These are phyloP conservation scores for Penicillium sp. DNA, from an alignment of 2,329 filamentous ascomycete species.

Conservation along the genomic window DNA sequence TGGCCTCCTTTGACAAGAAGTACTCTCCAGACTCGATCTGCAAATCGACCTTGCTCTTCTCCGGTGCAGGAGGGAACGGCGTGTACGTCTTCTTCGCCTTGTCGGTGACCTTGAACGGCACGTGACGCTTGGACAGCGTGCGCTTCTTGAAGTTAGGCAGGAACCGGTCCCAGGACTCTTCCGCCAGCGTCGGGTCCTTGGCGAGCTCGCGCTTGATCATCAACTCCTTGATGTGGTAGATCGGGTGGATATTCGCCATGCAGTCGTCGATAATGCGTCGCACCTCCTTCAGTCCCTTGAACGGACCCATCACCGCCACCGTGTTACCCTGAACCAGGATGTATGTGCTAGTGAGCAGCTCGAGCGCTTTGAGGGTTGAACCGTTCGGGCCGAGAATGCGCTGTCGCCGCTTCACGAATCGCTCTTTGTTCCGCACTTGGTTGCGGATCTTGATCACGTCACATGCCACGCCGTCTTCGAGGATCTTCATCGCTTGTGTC, in stretches of 20 bases:
- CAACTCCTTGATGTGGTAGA: constrained; percentile 91
- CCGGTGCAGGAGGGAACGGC: constrained; percentile 90
- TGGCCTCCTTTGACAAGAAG: constrained; percentile 88
- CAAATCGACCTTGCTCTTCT: constrained; percentile 98
- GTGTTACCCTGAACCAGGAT: constrained; percentile 97
- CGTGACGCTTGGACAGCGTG: constrained; percentile 76
- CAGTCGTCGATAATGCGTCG: constrained; percentile 88
- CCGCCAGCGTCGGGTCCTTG: constrained; percentile 80
- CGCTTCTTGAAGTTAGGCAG: constrained; percentile 96
- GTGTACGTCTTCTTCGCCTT: constrained; percentile 95
- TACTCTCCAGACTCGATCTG: constrained; percentile 99
- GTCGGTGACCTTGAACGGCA: constrained; percentile 82
- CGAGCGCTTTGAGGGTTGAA: constrained; percentile 88
- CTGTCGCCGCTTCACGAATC: constrained; percentile 92
- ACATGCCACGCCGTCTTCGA: constrained; percentile 86
- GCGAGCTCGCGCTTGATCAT: constrained; percentile 92
- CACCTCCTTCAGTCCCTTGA: constrained; percentile 89
- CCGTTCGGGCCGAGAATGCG: constrained; percentile 88
- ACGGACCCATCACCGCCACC: constrained; percentile 85
- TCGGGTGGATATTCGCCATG: constrained; percentile 89
- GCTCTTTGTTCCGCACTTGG: constrained; percentile 87
- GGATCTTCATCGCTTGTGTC: constrained; percentile 73
- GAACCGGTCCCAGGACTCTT: constrained; percentile 94
- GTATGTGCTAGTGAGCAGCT: constrained; percentile 87
- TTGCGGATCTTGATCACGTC: constrained; percentile 95